Conservation (phyloP, 495 filamentous ascomycete genomes). For the Bathelium albidoporum region DNA sequence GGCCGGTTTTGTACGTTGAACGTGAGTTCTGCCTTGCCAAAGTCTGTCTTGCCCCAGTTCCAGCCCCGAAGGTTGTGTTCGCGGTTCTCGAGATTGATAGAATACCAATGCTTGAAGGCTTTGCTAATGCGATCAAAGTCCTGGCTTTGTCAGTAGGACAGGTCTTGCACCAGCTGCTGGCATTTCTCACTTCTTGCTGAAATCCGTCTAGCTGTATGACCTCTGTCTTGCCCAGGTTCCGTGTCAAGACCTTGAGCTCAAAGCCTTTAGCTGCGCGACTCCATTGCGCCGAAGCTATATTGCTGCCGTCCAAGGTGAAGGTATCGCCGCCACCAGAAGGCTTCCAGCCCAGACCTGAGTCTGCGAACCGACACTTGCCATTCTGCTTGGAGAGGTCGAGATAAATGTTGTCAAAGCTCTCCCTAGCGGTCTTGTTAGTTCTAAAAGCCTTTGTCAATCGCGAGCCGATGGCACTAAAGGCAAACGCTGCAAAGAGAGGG, state of each 20-base stretch:
- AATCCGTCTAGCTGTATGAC: constrained; percentile 95
- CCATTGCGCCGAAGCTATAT: constrained; percentile 84
- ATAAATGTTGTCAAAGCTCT: constrained; percentile 94
- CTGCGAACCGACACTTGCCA: constrained; percentile 87
- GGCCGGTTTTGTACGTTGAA: constrained; percentile 97
- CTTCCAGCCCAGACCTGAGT: constrained; percentile 90
- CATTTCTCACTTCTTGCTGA: constrained; percentile 60
- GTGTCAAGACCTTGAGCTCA: constrained; percentile 80
- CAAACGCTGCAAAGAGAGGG: not conserved
- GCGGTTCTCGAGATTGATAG: constrained; percentile 76
- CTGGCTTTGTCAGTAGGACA: constrained; percentile 33
- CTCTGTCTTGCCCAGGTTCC: constrained; percentile 49
- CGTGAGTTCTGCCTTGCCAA: constrained; percentile 83
- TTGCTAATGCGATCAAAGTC: constrained; percentile 84
- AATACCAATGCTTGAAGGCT: constrained; percentile 93
- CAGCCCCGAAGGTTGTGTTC: constrained; percentile 94
- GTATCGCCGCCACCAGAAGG: constrained; percentile 76
- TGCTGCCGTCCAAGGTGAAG: constrained; percentile 76
- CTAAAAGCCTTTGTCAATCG: not conserved
- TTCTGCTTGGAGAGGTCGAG: constrained; percentile 83
- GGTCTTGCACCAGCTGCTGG: not conserved
- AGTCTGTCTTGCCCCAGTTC: constrained; percentile 99
- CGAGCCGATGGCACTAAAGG: not conserved
- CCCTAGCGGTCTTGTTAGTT: constrained; percentile 38
- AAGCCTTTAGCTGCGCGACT: constrained; percentile 85